These are phyloP conservation scores for Cylindrotheca closterium DNA, from an alignment of 108 stramenopile species.

Conservation along the genomic window DNA sequence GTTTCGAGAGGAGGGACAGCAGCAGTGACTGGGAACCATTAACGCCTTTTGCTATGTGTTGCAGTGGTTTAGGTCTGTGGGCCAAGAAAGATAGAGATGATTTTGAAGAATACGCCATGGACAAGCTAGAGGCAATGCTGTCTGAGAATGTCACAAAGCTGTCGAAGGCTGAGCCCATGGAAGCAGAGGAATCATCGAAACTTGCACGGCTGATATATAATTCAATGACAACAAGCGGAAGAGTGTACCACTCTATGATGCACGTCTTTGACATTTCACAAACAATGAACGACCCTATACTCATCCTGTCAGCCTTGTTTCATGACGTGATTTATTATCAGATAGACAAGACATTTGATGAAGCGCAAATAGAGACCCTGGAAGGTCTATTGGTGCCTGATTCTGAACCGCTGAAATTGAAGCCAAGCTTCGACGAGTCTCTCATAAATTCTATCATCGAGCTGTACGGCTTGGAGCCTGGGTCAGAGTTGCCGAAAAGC, in stretches of 20 bases:
- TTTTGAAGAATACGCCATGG: not conserved
- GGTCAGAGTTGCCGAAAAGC: constrained; percentile 13
- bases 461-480: constrained; percentile 20
- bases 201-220: constrained; percentile 45
- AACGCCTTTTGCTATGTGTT: not conserved
- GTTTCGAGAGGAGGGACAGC: too few relatives aligned
- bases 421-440: constrained; percentile 15
- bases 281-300: constrained; percentile 39
- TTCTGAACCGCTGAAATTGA: constrained; percentile 7
- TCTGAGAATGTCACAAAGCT: constrained; percentile 8
- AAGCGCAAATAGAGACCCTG: constrained; percentile 35
- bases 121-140: constrained; percentile 10
- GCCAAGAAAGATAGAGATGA: constrained; percentile 4
- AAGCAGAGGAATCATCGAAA: constrained; percentile 8
- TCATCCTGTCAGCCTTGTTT: constrained; percentile 51
- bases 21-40: too few relatives aligned
- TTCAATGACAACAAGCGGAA: constrained; percentile 43
- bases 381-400: constrained; percentile 23
- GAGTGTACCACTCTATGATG: constrained; percentile 55
- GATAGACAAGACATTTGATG: constrained; percentile 46
- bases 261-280: constrained; percentile 59
- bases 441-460: constrained; percentile 14
- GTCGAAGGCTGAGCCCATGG: constrained; percentile 5
- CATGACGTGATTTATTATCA: constrained; percentile 63
- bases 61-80: not conserved